Evolutionary conservation across 305 asterid species (phyloP).

Genomic region (Stenogyne calaminthoides): DNA sequence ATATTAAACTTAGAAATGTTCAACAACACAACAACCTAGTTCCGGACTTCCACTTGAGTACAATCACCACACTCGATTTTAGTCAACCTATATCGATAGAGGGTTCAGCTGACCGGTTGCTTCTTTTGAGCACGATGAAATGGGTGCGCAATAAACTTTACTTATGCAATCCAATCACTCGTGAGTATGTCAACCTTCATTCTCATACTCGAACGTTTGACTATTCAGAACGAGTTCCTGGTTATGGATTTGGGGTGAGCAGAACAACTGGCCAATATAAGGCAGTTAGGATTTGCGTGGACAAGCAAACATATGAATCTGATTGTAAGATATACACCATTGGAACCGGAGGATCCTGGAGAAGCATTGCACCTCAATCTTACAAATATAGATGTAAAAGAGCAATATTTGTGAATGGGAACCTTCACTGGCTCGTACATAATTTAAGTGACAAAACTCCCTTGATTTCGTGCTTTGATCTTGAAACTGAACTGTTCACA

Average conservation of each 20-base stretch:
- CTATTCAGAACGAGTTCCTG: neutral
- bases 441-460: no score
- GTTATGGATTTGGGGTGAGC: neutral
- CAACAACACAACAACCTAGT: no score
- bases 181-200: neutral
- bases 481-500: neutral
- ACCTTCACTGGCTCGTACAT: neutral
- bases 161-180: no score
- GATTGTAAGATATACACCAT: neutral
- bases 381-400: neutral
- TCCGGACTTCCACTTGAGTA: neutral
- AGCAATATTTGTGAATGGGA: neutral
- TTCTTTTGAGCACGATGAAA: neutral
- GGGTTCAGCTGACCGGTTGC: neutral
- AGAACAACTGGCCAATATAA: neutral
- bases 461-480: neutral
- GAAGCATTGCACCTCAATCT: neutral
- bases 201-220: neutral
- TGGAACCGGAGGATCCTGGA: neutral
- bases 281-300: neutral
- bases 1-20: no score
- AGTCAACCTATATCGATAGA: no score
- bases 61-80: neutral
- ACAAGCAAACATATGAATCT: no score
- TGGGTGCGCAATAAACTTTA: accelerated